Evolutionary conservation across 768 basidiomycete genomes (phyloP), one percentile per base, ranked within the genome.

Genomic region (Auricularia auricula-judae): DNA sequence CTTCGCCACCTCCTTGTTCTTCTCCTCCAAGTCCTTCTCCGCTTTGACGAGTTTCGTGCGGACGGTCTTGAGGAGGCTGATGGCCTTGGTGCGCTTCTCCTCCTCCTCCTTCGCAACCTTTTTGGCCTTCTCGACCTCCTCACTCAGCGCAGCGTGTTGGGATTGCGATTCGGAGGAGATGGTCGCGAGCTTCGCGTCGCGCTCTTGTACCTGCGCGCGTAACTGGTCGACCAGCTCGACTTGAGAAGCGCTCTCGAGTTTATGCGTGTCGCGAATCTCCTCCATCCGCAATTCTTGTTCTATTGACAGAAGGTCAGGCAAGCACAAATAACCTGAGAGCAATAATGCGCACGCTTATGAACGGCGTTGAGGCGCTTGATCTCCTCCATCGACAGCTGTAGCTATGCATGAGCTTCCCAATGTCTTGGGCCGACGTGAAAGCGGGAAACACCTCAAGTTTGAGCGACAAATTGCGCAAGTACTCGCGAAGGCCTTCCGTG

Each of bases 1-100:
- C 68, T 79, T 83, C 58, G 86, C 85, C 36, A 78, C 70, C 68
- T 91, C 89, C 70, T 82, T 86, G 61, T 82, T 65, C 0, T 82
- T 79, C 65, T 96, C 93, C 43, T 98, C 94, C 69, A 84, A 84
- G 29, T 96, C 93, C 78, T 93, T 94, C 75, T 98, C 96, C 4
- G 93, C 87, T 72, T 93, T 98, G 35, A 98, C 92, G n/a, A 96
- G 78, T 74, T 98, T 99, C 76, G 93, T 88, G 64, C 97, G 79
- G n/a, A 98, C 91, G 1, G 93, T 93, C 76, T 98, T 98, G 65
- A 99, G 78, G 34, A 98, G 76, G 62, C 86, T 88, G 68, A 98
- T 89, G 0, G 95, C 95, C 71, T 98, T 99, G 21, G 86, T 84
- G 12, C 96, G 86, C 75, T 99, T 98, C 76, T 99, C 97, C 74